These are phyloP conservation scores for Sphaerosporella brunnea DNA, from an alignment of 495 filamentous ascomycete genomes.

Conservation along the genomic window DNA sequence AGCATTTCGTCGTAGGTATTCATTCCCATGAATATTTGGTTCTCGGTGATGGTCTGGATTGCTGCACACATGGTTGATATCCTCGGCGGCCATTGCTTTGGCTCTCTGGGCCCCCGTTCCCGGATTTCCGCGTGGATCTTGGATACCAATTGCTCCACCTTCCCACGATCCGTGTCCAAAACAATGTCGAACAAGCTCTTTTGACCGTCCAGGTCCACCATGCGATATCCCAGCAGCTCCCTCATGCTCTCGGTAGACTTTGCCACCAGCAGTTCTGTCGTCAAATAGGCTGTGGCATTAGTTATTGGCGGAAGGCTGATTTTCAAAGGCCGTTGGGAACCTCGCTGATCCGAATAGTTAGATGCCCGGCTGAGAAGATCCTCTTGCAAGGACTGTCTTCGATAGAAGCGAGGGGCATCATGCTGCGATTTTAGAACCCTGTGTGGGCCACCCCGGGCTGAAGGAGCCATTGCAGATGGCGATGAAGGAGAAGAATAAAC, in stretches of 20 bases:
- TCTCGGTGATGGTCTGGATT: constrained; percentile 18
- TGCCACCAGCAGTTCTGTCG: constrained; percentile 37
- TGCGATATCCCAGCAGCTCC: constrained; percentile 32
- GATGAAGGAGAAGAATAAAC: constrained; percentile 29
- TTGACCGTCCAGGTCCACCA: constrained; percentile 26
- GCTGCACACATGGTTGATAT: constrained; percentile 15
- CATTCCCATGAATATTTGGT: constrained; percentile 17
- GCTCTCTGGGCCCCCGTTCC: constrained; percentile 32
- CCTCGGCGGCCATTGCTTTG: constrained; percentile 40
- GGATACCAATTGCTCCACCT: constrained; percentile 32
- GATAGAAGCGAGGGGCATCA: constrained; percentile 31
- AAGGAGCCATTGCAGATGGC: constrained; percentile 29
- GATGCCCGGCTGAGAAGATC: constrained; percentile 17
- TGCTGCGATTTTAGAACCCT: constrained; percentile 42
- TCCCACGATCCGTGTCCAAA: constrained; percentile 33
- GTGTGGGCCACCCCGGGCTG: constrained; percentile 35
- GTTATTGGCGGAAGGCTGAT: constrained; percentile 29
- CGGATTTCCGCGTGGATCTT: constrained; percentile 32
- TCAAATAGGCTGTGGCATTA: constrained; percentile 36
- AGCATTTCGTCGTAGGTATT: constrained; percentile 21
- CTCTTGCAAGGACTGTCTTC: constrained; percentile 29
- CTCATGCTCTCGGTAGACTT: constrained; percentile 36
- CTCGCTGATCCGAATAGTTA: constrained; percentile 24
- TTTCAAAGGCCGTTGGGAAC: constrained; percentile 30
- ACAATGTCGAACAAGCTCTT: constrained; percentile 36